A percentile compares a stretch with the other conserved stretches of the same genome.
Conservation (phyloP, 768 basidiomycete genomes). For the Suillus spraguei region DNA sequence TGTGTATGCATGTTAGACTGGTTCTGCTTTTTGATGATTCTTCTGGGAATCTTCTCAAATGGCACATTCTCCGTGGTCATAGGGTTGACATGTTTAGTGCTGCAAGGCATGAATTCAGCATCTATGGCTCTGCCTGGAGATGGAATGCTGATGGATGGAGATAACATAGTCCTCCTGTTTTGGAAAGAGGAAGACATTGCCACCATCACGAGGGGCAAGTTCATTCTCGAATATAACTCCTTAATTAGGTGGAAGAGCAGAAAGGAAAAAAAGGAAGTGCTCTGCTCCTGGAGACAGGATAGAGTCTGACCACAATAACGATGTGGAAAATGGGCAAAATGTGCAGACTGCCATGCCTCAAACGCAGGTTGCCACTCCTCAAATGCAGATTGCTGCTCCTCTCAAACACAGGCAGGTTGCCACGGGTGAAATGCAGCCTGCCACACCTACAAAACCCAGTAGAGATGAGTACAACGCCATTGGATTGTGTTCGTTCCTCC, state of each 20-base stretch:
- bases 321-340: neutral
- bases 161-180: slow-evolving; percentile 18
- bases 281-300: neutral
- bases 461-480: slow-evolving; percentile 18
- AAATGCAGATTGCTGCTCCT: no score
- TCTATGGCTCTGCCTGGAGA: slow-evolving; percentile 30
- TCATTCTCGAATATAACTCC: slow-evolving; percentile 25
- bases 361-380: no score
- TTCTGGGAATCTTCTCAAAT: slow-evolving; percentile 23
- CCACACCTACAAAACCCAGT: neutral
- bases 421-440: no score
- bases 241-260: neutral
- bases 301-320: slow-evolving; percentile 12
- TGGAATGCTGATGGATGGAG: slow-evolving; percentile 20
- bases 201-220: slow-evolving; percentile 20
- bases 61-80: slow-evolving; percentile 20
- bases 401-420: no score
- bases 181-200: slow-evolving; percentile 18
- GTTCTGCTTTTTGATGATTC: slow-evolving; percentile 23
- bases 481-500: slow-evolving; percentile 32
- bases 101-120: slow-evolving; percentile 20
- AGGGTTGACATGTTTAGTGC: slow-evolving; percentile 14
- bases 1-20: slow-evolving; percentile 21
- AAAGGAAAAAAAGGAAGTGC: neutral
- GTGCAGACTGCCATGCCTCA: no score